phyloP scores from a whole-genome alignment of 108 stramenopile species.

The Cyclotella sp. region DNA sequence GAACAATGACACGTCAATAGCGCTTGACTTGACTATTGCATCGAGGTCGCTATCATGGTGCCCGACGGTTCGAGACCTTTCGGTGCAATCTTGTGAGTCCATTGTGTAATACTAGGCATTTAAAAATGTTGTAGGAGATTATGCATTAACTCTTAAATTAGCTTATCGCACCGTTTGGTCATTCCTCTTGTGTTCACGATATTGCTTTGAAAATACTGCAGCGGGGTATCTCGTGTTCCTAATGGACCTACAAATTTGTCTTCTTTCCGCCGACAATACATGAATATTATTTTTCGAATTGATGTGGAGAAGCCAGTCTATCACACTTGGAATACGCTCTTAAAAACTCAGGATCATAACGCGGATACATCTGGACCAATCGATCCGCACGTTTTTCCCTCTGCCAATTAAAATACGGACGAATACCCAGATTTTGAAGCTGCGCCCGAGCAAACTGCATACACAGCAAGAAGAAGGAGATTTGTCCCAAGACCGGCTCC shows the following conservation, averaged over 20 bases:
- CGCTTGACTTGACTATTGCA: neutral
- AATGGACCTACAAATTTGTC: neutral
- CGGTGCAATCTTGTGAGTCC: too few species aligned
- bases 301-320: constrained; percentile 21
- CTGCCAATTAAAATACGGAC: constrained; percentile 71
- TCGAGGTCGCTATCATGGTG: too few species aligned
- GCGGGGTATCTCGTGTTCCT: neutral
- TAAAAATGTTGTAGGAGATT: too few species aligned
- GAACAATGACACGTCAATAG: neutral
- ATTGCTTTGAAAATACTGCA: too few species aligned
- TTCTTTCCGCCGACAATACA: neutral
- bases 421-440: constrained; percentile 81
- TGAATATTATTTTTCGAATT: neutral
- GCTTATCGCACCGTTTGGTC: too few species aligned
- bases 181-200: too few species aligned
- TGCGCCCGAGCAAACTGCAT: constrained; percentile 81
- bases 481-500: constrained; percentile 86
- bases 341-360: constrained; percentile 55
- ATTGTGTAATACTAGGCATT: too few species aligned
- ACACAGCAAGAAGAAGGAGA: constrained; percentile 81
- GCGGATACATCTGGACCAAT: constrained; percentile 36
- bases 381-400: constrained; percentile 24
- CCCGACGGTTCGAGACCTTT: too few species aligned
- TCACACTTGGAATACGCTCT: constrained; percentile 39
- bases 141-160: too few species aligned